Percentiles rank a stretch among this genome's conserved stretches.
Conservation (phyloP, 2,329 filamentous ascomycete genomes). For the Microascus cirrosus region DNA sequence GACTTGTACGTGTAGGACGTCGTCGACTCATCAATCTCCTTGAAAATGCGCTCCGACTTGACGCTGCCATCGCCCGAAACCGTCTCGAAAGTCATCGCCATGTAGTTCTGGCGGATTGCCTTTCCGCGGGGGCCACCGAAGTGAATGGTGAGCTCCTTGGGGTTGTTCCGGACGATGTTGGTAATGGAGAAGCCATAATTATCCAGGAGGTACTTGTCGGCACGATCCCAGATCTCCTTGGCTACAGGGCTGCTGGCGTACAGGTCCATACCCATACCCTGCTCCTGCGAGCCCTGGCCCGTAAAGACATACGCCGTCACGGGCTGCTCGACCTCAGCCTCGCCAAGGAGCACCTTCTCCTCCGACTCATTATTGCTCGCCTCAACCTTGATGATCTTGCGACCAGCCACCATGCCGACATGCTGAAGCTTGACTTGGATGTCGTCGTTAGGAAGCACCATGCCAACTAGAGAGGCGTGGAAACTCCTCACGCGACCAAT, state of each 20-base stretch:
- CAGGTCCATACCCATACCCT: constrained; percentile 99
- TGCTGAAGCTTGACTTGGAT: constrained; percentile 93
- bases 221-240: constrained; percentile 94
- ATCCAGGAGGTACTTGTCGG: constrained; percentile 95
- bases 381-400: constrained; percentile 99
- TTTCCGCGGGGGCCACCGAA: constrained; percentile 96
- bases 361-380: constrained; percentile 91
- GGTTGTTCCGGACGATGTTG: constrained; percentile 99
- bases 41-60: constrained; percentile 99
- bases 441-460: constrained; percentile 95
- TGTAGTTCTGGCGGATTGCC: constrained; percentile 97
- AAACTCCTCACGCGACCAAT: constrained; percentile 95
- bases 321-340: constrained; percentile 96
- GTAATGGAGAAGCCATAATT: constrained; percentile 98
- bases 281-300: constrained; percentile 94
- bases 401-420: constrained; percentile 92
- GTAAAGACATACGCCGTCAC: constrained; percentile 97
- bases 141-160: constrained; percentile 95
- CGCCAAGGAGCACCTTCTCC: constrained; percentile 88
- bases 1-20: constrained; percentile 96
- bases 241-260: constrained; percentile 90
- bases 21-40: constrained; percentile 87
- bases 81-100: constrained; percentile 99
- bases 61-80: constrained; percentile 82
- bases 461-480: constrained; percentile 92